A percentile compares a stretch with the other conserved stretches of the same genome.
These are phyloP conservation scores for Candida incommunis DNA, from an alignment of 805 yeast genomes.

Conservation along the genomic window DNA sequence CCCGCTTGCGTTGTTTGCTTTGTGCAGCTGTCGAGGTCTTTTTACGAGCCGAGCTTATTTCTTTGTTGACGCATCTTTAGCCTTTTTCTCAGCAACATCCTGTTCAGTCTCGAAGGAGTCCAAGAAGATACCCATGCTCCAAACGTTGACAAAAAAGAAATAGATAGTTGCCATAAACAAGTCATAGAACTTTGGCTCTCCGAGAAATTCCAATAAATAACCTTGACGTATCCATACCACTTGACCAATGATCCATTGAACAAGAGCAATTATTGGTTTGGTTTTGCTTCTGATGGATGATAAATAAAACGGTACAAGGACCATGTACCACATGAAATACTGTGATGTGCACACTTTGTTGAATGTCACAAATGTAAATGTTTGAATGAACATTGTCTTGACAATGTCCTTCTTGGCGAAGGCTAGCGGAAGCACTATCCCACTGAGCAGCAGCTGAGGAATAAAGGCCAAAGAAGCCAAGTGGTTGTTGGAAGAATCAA, in stretches of 20 bases:
- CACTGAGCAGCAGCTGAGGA: constrained; percentile 62
- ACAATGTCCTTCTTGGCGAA: constrained; percentile 30
- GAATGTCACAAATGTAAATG: constrained; percentile 62
- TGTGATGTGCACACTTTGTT: constrained; percentile 87
- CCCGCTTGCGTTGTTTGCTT: too few relatives aligned
- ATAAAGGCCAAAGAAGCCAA: constrained; percentile 45
- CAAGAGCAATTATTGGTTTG: constrained; percentile 21
- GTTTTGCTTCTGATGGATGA: constrained; percentile 26
- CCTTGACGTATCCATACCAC: constrained; percentile 70
- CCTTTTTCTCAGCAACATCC: too few relatives aligned
- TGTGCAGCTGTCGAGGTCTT: too few relatives aligned
- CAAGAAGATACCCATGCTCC: constrained; percentile 44
- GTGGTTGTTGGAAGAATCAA: constrained; percentile 1
- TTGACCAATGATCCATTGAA: constrained; percentile 59
- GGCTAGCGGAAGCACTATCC: constrained; percentile 41
- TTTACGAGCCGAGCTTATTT: too few relatives aligned
- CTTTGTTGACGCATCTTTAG: too few relatives aligned
- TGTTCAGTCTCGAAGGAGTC: constrained; percentile 17
- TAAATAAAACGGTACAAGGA: constrained; percentile 64
- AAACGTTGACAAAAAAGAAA: constrained; percentile 50
- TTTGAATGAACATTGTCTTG: constrained; percentile 56
- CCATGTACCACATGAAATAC: constrained; percentile 89
- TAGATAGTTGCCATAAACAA: constrained; percentile 39
- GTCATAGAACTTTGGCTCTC: constrained; percentile 46
- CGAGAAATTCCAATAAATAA: constrained; percentile 68